Conservation (phyloP, 495 filamentous ascomycete genomes). For the Hypoxylon subgilvum region DNA sequence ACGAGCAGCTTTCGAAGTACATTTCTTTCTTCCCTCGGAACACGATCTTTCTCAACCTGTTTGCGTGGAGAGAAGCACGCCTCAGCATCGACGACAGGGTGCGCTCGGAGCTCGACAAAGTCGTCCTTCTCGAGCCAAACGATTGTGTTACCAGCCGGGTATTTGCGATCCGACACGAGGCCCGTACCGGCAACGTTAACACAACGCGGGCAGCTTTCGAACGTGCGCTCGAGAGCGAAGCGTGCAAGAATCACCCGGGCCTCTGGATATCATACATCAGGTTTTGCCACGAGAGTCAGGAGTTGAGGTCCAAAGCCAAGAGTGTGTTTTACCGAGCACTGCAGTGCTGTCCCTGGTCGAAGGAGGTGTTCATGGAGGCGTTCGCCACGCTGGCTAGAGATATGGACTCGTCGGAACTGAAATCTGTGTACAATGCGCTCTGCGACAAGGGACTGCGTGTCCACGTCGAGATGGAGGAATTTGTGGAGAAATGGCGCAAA, state of each 20-base stretch:
- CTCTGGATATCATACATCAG: constrained; percentile 74
- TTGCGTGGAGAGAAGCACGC: constrained; percentile 71
- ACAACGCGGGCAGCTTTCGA: constrained; percentile 74
- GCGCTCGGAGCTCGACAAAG: constrained; percentile 61
- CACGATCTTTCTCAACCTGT: constrained; percentile 75
- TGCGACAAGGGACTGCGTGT: constrained; percentile 50
- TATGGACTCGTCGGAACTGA: constrained; percentile 56
- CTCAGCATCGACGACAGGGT: constrained; percentile 76
- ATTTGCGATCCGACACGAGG: constrained; percentile 72
- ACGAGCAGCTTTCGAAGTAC: constrained; percentile 62
- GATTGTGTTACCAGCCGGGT: constrained; percentile 62
- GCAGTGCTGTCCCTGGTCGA: constrained; percentile 75
- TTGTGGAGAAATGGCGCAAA: constrained; percentile 41
- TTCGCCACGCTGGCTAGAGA: constrained; percentile 49
- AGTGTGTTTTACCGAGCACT: constrained; percentile 72
- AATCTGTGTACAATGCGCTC: constrained; percentile 54
- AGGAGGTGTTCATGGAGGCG: constrained; percentile 68
- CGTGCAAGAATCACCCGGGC: constrained; percentile 48
- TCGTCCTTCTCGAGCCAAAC: constrained; percentile 48
- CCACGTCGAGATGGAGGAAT: constrained; percentile 52
- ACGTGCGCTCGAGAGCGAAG: constrained; percentile 60
- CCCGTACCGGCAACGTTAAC: constrained; percentile 62
- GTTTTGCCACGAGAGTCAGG: constrained; percentile 47
- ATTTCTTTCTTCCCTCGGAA: constrained; percentile 73
- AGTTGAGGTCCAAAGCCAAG: constrained; percentile 44